These are phyloP conservation scores for Leccinum laetum DNA, from an alignment of 1,284 basidiomycete genomes.

Conservation along the genomic window DNA sequence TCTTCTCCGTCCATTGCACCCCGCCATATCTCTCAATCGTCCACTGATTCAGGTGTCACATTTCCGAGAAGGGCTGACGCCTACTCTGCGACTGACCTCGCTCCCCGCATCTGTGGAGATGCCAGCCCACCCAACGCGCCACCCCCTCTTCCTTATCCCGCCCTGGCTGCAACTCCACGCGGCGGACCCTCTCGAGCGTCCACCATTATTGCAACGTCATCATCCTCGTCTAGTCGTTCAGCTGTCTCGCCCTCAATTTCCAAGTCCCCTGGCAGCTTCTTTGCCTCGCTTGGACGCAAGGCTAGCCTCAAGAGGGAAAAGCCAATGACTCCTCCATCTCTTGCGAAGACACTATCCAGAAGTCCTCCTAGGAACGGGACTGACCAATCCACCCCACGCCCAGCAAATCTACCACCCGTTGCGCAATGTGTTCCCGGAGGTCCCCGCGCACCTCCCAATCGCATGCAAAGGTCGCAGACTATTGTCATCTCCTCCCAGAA, in stretches of 20 bases:
- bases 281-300: slow-evolving; percentile 73
- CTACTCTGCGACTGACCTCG: slow-evolving; percentile 72
- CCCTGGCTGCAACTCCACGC: slow-evolving; percentile 41
- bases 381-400: slow-evolving; percentile 33
- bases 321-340: slow-evolving; percentile 31
- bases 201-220: slow-evolving; percentile 34
- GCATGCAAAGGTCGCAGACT: slow-evolving; percentile 66
- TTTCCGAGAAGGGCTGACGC: slow-evolving; percentile 79
- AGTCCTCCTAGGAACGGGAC: slow-evolving; percentile 37
- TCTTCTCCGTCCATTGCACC: slow-evolving; percentile 44
- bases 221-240: slow-evolving; percentile 32
- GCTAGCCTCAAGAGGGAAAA: slow-evolving; percentile 53
- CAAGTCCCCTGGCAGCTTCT: slow-evolving; percentile 59
- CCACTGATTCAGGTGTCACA: slow-evolving; percentile 71
- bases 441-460: slow-evolving; percentile 68
- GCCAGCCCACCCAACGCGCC: slow-evolving; percentile 51
- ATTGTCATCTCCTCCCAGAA: slow-evolving; percentile 48
- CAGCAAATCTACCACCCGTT: slow-evolving; percentile 38
- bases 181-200: slow-evolving; percentile 28
- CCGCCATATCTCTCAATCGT: slow-evolving; percentile 67
- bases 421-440: slow-evolving; percentile 69
- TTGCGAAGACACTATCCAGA: slow-evolving; percentile 42
- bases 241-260: slow-evolving; percentile 32
- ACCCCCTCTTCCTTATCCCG: slow-evolving; percentile 77
- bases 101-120: slow-evolving; percentile 43